These are phyloP conservation scores for Lepidium sativum DNA, from an alignment of 345 rosid species.

Conservation along the genomic window DNA sequence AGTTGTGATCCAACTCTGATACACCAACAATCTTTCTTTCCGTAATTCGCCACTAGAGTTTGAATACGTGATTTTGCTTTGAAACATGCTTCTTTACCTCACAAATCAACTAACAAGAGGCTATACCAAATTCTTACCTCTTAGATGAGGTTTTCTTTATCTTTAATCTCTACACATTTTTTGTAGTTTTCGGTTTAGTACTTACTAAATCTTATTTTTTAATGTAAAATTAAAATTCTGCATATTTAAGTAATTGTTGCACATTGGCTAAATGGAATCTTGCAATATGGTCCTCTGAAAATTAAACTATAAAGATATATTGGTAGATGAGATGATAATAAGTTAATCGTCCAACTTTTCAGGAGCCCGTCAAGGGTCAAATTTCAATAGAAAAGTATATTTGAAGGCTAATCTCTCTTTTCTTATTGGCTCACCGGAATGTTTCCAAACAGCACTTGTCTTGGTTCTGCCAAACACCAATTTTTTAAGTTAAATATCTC, in stretches of 20 bases:
- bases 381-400: neutral
- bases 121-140: too few relatives aligned
- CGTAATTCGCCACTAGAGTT: too few relatives aligned
- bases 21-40: too few relatives aligned
- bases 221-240: too few relatives aligned
- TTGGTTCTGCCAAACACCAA: slow-evolving; percentile 11
- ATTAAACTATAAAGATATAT: neutral
- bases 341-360: slow-evolving; percentile 24
- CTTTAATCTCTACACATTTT: too few relatives aligned
- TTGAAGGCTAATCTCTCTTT: slow-evolving; percentile 7
- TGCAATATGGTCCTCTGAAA: neutral
- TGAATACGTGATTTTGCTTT: too few relatives aligned
- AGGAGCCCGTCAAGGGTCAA: slow-evolving; percentile 21
- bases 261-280: slow-evolving; percentile 1
- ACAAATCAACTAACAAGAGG: too few relatives aligned
- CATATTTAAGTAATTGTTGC: neutral
- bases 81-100: too few relatives aligned
- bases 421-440: slow-evolving; percentile 5
- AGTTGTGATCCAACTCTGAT: too few relatives aligned
- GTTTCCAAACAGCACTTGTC: slow-evolving; percentile 11
- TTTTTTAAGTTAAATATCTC: neutral
- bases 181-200: neutral
- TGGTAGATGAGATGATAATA: neutral
- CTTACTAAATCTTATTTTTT: neutral
- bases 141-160: too few relatives aligned